Evolutionary conservation across 192 early-diverging fungal species (phyloP), one percentile per base, ranked within the genome.

Genomic region (Linnemannia hyalina): DNA sequence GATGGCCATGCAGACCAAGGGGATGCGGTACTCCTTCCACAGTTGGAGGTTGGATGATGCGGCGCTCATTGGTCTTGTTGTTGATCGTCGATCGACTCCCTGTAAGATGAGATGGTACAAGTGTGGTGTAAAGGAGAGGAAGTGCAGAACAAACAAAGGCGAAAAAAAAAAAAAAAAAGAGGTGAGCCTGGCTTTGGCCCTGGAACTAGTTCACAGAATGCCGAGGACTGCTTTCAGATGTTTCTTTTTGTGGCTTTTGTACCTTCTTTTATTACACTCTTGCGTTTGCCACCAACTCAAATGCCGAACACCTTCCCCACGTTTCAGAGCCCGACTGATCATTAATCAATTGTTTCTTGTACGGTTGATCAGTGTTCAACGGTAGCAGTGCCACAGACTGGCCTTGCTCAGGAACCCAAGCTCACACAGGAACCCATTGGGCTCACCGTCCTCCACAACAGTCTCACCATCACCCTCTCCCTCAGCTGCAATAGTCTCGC

Each of bases 1-100:
- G 29, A 86, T 38, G 55, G 84, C 84, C 75, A 86, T 76, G 68
- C 84, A 86, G 72, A 86, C 84, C 70, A 86, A 42, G 9, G 84
- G 84, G 54, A 86, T 73, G 55, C 84, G 78, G 80, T 86, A 86
- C 79, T 86, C 84, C 76, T 81, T 80, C 84, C 84, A 86, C 47
- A 86, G 71, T 54, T 86, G 84, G 1, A 86, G 71, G 63, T 63
- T 72, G 36, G 84, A 81, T 65, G 84, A 80, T 13, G 83, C 72
- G 8, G 84, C 77, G 29, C 41, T 68, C 83, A 85, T 85, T 52
- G 40, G 38, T 40, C 1, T 65, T 32, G n/a, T 13, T 76, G 71
- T 54, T 68, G 73, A 52, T 35, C 22, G 29, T 73, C 36, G 18
- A 26, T 72, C 26, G 49, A 52, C 63, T 69, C 41, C 46, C 38